Percentiles rank a stretch among this genome's conserved stretches.
These are phyloP conservation scores for Pseudocercospora cruenta DNA, from an alignment of 2,329 filamentous ascomycete genomes.

Conservation along the genomic window DNA sequence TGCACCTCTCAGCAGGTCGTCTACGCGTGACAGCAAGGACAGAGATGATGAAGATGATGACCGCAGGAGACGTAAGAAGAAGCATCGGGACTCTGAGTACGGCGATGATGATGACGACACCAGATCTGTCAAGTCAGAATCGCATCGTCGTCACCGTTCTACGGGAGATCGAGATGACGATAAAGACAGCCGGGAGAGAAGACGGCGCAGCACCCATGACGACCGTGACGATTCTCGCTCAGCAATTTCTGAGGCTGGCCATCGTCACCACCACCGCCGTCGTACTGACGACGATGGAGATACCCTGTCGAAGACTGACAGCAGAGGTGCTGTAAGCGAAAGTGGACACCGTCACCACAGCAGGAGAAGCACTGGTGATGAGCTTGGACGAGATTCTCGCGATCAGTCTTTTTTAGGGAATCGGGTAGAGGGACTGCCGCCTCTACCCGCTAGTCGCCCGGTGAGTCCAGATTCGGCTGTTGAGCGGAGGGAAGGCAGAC, in stretches of 20 bases:
- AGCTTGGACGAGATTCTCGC: conserved; percentile 28
- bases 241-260: conserved; percentile 29
- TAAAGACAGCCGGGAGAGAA: conserved; percentile 29
- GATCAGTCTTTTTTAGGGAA: conserved; percentile 66
- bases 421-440: conserved; percentile 63
- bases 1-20: conserved; percentile 24
- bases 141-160: conserved; percentile 25
- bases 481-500: conserved; percentile 40
- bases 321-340: conserved; percentile 24
- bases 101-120: conserved; percentile 27
- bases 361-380: conserved; percentile 31
- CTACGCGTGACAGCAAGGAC: conserved; percentile 27
- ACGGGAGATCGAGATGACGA: conserved; percentile 28
- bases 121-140: conserved; percentile 31
- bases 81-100: conserved; percentile 44
- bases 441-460: conserved; percentile 43
- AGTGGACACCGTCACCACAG: conserved; percentile 27
- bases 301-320: conserved; percentile 23
- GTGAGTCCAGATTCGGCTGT: conserved; percentile 33
- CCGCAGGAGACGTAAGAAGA: conserved; percentile 50
- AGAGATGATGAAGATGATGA: conserved; percentile 47
- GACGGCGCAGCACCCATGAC: conserved; percentile 30
- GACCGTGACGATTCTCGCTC: conserved; percentile 21
- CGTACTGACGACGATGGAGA: conserved; percentile 32
- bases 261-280: conserved; percentile 30